Percentiles rank a stretch among this genome's conserved stretches.
phyloP scores from a whole-genome alignment of 2,329 filamentous ascomycete genomes.

The Verticillium tricorpus region DNA sequence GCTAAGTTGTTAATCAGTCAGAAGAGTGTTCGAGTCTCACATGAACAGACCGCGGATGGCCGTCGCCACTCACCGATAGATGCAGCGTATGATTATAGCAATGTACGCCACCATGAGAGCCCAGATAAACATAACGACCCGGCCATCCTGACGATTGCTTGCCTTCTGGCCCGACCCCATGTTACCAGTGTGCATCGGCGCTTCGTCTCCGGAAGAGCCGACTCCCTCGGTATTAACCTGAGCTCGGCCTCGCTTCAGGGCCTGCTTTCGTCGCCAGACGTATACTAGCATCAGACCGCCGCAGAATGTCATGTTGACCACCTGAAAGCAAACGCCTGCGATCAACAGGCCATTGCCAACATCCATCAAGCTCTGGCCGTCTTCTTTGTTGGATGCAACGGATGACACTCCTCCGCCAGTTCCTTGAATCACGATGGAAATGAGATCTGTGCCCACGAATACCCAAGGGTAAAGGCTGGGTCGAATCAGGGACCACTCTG shows the following conservation, averaged over 20 bases:
- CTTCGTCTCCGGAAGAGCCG: background rate
- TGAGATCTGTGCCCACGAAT: conserved; percentile 43
- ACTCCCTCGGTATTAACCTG: background rate
- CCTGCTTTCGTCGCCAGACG: background rate
- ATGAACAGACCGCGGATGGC: too few species aligned
- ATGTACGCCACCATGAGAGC: conserved; percentile 7
- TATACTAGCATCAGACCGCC: conserved; percentile 11
- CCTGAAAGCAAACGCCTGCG: conserved; percentile 20
- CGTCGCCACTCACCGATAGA: conserved; percentile 8
- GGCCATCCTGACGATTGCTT: background rate
- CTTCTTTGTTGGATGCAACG: background rate
- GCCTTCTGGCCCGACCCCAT: background rate
- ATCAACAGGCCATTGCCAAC: conserved; percentile 15
- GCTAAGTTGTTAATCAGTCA: background rate
- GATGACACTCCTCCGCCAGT: conserved; percentile 13
- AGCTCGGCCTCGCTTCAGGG: background rate
- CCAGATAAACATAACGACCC: conserved; percentile 5
- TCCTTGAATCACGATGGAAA: conserved; percentile 26
- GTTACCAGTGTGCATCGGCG: background rate
- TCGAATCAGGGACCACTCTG: conserved; percentile 31
- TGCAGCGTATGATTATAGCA: conserved; percentile 11
- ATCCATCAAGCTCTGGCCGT: conserved; percentile 5
- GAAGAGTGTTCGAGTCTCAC: too few species aligned
- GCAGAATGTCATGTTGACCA: conserved; percentile 20
- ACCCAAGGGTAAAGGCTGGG: conserved; percentile 42